Evolutionary conservation across 352 stramenopile species (phyloP), one percentile per base, ranked within the genome.

Genomic region (Phytophthora boehmeriae): DNA sequence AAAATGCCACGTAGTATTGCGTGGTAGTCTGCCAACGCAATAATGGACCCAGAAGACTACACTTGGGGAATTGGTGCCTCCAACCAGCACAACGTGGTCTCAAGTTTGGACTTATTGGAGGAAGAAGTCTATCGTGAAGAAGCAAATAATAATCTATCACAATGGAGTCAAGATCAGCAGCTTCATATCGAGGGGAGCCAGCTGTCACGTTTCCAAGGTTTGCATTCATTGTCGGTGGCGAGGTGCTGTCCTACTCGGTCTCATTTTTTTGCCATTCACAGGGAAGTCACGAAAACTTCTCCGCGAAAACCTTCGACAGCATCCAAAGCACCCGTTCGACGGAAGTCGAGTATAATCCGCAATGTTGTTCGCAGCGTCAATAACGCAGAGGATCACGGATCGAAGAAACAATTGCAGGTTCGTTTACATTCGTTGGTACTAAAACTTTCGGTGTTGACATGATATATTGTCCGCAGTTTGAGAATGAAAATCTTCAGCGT

Each of bases 101-200:
- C 63, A 4, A 71, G 63, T 30, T 49, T 71, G 41, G 56, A 71
- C 28, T 56, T 71, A 3, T 27, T 71, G 17, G 63, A 71, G 32
- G 63, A 66, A 48, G 63, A 71, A 54, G 47, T 61, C 9, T 17
- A 50, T 14, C 56, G 56, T 16, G 62, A 66, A 17, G 62, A 66
- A 17, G 9, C 54, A 14, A 60, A 14, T 13, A 54, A 55, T 19
- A 27, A 59, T 27, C 35, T 42, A 9, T 10, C 43, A 22, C 49
- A 55, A 34, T 55, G 46, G 54, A 39, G 42, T 9, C 45, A 45
- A 19, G 53, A 63, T 14, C 50, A 68, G 6, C 42, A 76, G 10
- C 56, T 78, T 3, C 51, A 70, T 19, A 47, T 76, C 19, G 58
- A 64, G n/a, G 70, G 70, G 70, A 72, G 32, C 54, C 66, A 10